These are phyloP conservation scores for Macadamia integrifolia DNA, from an alignment of 164 flowering plant genomes.

Conservation along the genomic window DNA sequence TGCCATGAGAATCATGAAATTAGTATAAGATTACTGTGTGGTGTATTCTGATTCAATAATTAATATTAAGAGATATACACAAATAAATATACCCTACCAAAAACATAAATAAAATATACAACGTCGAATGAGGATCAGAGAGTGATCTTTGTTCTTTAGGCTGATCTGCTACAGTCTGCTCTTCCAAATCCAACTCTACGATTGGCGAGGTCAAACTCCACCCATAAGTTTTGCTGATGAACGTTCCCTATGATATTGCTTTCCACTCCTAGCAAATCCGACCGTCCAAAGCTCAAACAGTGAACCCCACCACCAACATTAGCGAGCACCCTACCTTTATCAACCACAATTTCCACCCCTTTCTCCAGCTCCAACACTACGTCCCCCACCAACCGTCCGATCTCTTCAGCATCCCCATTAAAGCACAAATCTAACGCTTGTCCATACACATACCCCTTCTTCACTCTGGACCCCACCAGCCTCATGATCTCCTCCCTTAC, in stretches of 20 bases:
- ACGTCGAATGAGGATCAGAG: no score
- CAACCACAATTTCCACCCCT: slow-evolving; percentile 47
- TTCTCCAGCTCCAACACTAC: slow-evolving; percentile 48
- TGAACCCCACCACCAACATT: slow-evolving; percentile 51
- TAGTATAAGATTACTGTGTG: no score
- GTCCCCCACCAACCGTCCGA: slow-evolving; percentile 55
- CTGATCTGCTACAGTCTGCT: slow-evolving; percentile 59
- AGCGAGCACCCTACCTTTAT: slow-evolving; percentile 28
- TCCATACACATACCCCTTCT: slow-evolving; percentile 45
- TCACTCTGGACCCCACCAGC: slow-evolving; percentile 38
- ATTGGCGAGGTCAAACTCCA: slow-evolving; percentile 59
- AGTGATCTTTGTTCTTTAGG: not conserved
- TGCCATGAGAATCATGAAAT: no score
- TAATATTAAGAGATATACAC: no score
- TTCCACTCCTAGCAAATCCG: slow-evolving; percentile 44
- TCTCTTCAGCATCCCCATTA: slow-evolving; percentile 27
- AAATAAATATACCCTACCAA: no score
- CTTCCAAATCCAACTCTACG: slow-evolving; percentile 59
- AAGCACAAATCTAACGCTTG: slow-evolving; percentile 61
- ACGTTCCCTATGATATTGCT: slow-evolving; percentile 70
- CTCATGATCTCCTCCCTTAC: slow-evolving; percentile 46
- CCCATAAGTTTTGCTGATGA: slow-evolving; percentile 81
- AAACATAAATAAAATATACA: no score
- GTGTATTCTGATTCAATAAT: no score
- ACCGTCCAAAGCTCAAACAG: slow-evolving; percentile 68